A percentile compares a stretch with the other conserved stretches of the same genome.
Evolutionary conservation across 495 filamentous ascomycete genomes (phyloP).

Genomic region (Oleoguttula mirabilis): DNA sequence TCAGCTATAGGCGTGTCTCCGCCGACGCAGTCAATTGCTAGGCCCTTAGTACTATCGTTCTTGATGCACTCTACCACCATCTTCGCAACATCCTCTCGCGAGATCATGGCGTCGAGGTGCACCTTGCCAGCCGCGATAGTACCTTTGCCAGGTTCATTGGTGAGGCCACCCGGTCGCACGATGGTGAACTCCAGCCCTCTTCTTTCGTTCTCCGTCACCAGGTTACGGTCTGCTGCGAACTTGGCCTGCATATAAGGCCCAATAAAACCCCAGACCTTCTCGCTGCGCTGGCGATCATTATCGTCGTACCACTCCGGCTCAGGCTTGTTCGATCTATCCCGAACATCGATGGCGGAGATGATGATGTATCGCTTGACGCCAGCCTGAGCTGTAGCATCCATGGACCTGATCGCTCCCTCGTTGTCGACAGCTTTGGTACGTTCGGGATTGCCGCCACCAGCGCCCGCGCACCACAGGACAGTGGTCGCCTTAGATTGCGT

Average conservation of each 20-base stretch:
- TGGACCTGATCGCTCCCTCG: constrained; percentile 26
- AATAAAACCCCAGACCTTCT: constrained; percentile 23
- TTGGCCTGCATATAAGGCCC: constrained; percentile 27
- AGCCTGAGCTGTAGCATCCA: constrained; percentile 28
- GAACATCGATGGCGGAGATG: constrained; percentile 27
- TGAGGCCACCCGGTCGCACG: constrained; percentile 25
- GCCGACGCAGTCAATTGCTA: constrained; percentile 28
- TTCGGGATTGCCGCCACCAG: constrained; percentile 24
- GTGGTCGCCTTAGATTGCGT: constrained; percentile 10
- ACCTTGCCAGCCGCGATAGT: constrained; percentile 26
- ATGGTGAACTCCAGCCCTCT: constrained; percentile 29
- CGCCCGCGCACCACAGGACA: constrained; percentile 27
- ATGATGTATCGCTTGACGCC: constrained; percentile 26
- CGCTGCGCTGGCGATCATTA: constrained; percentile 19
- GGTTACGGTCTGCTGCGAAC: constrained; percentile 24
- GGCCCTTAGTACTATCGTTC: constrained; percentile 24
- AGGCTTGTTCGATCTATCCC: constrained; percentile 24
- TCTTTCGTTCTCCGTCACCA: constrained; percentile 23
- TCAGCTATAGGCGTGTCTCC: constrained; percentile 23
- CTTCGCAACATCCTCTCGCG: constrained; percentile 28
- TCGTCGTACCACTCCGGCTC: constrained; percentile 28
- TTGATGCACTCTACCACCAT: constrained; percentile 26
- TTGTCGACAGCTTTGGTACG: constrained; percentile 26
- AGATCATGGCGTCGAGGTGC: constrained; percentile 12
- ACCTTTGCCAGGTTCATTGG: constrained; percentile 19